Percentiles rank a stretch among this genome's conserved stretches.
Conservation (phyloP, 108 stramenopile species). For the Discostella stelligeroides region DNA sequence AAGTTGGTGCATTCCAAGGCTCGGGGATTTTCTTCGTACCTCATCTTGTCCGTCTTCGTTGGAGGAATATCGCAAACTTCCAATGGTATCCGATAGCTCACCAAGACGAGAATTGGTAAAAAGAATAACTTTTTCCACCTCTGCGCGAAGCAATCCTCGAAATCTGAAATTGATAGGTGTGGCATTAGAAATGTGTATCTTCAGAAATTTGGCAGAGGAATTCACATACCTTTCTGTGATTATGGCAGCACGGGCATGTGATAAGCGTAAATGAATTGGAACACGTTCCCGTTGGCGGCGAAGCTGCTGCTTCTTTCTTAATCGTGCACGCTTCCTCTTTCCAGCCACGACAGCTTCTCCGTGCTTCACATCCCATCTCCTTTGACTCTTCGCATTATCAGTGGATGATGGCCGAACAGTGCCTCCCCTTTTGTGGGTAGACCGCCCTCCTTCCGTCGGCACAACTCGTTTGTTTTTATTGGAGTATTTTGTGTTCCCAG, state of each 20-base stretch:
- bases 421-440: not conserved
- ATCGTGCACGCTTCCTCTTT: slow-evolving; percentile 28
- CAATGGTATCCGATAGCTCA: slow-evolving; percentile 54
- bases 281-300: slow-evolving; percentile 43
- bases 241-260: slow-evolving; percentile 64
- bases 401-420: not conserved
- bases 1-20: slow-evolving; percentile 58
- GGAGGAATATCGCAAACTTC: slow-evolving; percentile 50
- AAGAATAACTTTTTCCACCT: slow-evolving; percentile 56
- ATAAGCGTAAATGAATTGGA: slow-evolving; percentile 63
- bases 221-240: slow-evolving; percentile 39
- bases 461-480: not conserved
- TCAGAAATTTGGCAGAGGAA: too few species aligned
- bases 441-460: not conserved
- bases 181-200: not conserved
- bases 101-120: slow-evolving; percentile 55
- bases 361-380: not conserved
- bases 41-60: slow-evolving; percentile 41
- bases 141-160: slow-evolving; percentile 52
- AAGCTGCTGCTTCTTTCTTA: slow-evolving; percentile 17
- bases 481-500: too few species aligned
- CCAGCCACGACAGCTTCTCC: slow-evolving; percentile 22
- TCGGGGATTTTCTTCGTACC: slow-evolving; percentile 47
- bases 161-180: slow-evolving; percentile 19
- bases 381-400: not conserved